Evolutionary conservation across 768 basidiomycete genomes (phyloP).

Genomic region (Russula griseocarnosa): DNA sequence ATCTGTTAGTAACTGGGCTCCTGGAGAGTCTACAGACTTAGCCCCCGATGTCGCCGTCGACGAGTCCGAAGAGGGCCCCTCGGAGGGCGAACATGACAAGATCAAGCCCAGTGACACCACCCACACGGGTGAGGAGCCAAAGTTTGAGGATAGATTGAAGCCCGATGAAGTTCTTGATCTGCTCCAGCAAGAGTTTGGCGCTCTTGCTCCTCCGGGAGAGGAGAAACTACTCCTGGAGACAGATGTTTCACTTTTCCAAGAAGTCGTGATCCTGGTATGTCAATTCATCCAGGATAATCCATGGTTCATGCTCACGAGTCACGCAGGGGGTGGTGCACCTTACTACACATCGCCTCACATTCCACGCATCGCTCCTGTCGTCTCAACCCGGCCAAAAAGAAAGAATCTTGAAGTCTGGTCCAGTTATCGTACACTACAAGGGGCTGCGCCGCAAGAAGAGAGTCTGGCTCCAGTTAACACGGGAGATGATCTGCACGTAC

Average conservation of each 20-base stretch:
- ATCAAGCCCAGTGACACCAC: not conserved
- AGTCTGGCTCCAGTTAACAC: slow-evolving; percentile 59
- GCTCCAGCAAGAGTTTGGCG: slow-evolving; percentile 55
- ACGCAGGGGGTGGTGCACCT: slow-evolving; percentile 54
- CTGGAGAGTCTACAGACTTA: slow-evolving; percentile 23
- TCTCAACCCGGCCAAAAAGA: slow-evolving; percentile 36
- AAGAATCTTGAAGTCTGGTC: slow-evolving; percentile 47
- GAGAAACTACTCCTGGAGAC: slow-evolving; percentile 52
- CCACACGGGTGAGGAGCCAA: not conserved
- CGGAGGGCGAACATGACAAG: slow-evolving; percentile 31
- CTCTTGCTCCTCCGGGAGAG: slow-evolving; percentile 42
- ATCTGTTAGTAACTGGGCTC: slow-evolving; percentile 37
- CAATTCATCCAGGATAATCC: slow-evolving; percentile 9
- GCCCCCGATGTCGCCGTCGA: slow-evolving; percentile 5
- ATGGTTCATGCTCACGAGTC: slow-evolving; percentile 12
- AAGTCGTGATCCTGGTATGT: slow-evolving; percentile 47
- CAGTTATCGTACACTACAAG: slow-evolving; percentile 45
- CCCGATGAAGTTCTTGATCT: slow-evolving; percentile 48
- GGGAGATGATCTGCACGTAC: slow-evolving; percentile 58
- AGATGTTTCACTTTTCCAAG: slow-evolving; percentile 48
- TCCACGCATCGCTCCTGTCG: slow-evolving; percentile 59
- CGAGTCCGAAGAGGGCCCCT: slow-evolving; percentile 24
- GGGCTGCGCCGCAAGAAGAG: slow-evolving; percentile 46
- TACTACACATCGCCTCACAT: slow-evolving; percentile 61
- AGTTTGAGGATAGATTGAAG: slow-evolving; percentile 35